These are phyloP conservation scores for Diaporthe ilicicola DNA, from an alignment of 2,329 filamentous ascomycete genomes.

Conservation along the genomic window DNA sequence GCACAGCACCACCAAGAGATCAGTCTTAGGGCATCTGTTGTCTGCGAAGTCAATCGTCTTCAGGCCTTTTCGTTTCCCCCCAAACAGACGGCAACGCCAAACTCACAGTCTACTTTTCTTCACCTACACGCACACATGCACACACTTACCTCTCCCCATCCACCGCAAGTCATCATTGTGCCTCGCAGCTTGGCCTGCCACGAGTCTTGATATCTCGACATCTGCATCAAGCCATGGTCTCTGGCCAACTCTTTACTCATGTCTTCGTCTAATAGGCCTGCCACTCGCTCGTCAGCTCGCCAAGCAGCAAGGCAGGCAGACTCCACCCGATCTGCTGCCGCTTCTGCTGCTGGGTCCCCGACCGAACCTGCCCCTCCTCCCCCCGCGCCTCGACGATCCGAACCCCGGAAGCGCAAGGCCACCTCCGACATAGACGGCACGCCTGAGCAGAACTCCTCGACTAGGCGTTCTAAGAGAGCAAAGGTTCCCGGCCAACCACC, in stretches of 20 bases:
- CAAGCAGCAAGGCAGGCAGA: conserved; percentile 75
- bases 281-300: conserved; percentile 94
- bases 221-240: conserved; percentile 34
- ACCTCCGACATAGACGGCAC: conserved; percentile 55
- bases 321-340: conserved; percentile 52
- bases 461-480: conserved; percentile 75
- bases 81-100: not conserved
- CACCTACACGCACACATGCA: not conserved
- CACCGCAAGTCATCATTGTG: conserved; percentile 33
- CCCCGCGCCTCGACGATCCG: conserved; percentile 48
- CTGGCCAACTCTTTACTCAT: conserved; percentile 70
- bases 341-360: conserved; percentile 49
- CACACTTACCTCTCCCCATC: not conserved
- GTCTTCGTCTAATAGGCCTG: conserved; percentile 77
- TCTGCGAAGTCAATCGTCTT: conserved; percentile 2
- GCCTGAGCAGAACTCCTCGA: conserved; percentile 44
- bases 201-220: conserved; percentile 30
- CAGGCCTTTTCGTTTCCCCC: not conserved
- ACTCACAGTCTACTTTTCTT: not conserved
- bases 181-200: conserved; percentile 31
- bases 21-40: conserved; percentile 5
- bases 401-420: conserved; percentile 78
- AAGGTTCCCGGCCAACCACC: conserved; percentile 63
- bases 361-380: conserved; percentile 50
- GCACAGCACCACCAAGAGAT: not conserved